These are phyloP conservation scores for Paraleonurus japonicus DNA, from an alignment of 257 asterid species.

Conservation along the genomic window DNA sequence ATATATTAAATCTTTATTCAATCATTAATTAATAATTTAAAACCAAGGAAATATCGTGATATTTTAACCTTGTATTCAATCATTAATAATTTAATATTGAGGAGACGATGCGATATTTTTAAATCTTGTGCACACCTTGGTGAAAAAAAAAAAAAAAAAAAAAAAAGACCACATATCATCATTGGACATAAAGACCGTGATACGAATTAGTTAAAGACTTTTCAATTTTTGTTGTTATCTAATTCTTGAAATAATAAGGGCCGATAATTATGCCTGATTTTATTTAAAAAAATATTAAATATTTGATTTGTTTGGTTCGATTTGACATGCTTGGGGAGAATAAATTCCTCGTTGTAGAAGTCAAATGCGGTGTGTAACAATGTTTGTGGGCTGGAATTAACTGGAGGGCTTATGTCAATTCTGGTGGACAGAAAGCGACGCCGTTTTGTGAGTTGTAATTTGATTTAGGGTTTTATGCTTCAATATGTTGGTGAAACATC, in stretches of 20 bases:
- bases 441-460: background rate
- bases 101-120: too few relatives aligned
- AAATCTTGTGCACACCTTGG: background rate
- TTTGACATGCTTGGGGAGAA: conserved; percentile 7
- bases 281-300: background rate
- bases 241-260: background rate
- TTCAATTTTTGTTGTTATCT: background rate
- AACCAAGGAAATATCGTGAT: background rate
- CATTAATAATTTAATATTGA: too few relatives aligned
- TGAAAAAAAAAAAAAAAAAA: background rate
- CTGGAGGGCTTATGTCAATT: background rate
- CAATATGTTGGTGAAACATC: conserved; percentile 19
- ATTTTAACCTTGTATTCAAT: background rate
- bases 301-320: background rate
- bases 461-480: background rate
- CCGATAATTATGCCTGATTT: background rate
- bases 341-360: background rate
- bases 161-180: background rate
- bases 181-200: background rate
- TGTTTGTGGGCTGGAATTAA: background rate
- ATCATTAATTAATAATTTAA: too few relatives aligned
- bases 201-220: background rate
- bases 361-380: conserved; percentile 15
- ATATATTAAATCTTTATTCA: too few relatives aligned
- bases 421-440: background rate